Conservation (phyloP, 768 basidiomycete genomes). For the Tylopilus sp. region DNA sequence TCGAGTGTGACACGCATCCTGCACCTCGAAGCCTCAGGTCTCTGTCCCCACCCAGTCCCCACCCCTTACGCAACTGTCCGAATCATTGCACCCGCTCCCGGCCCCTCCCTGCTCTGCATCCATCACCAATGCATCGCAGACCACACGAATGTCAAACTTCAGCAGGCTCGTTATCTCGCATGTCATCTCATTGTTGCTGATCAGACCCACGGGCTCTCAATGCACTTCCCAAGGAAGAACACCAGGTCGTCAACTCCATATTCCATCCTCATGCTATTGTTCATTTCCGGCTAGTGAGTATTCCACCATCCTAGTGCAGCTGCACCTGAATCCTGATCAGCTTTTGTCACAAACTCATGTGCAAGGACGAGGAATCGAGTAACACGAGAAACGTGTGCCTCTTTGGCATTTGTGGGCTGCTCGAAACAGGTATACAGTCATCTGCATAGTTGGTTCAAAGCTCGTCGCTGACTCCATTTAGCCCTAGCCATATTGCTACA, state of each 20-base stretch:
- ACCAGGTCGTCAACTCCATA: constrained; percentile 83
- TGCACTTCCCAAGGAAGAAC: constrained; percentile 78
- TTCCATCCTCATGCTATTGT: constrained; percentile 41
- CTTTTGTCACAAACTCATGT: constrained; percentile 10
- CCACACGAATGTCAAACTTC: constrained; percentile 87
- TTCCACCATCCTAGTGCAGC: neutral
- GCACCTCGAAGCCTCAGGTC: no score
- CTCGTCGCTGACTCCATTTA: constrained; percentile 9
- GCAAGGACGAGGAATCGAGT: constrained; percentile 15
- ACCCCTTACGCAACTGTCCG: no score
- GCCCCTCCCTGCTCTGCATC: constrained; percentile 72
- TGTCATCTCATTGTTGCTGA: neutral
- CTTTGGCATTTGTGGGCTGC: constrained; percentile 20
- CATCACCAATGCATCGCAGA: constrained; percentile 97
- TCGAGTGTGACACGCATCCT: no score
- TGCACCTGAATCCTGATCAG: constrained; percentile 9
- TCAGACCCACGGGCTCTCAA: constrained; percentile 72
- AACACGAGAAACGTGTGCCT: constrained; percentile 23
- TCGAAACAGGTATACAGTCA: constrained; percentile 14
- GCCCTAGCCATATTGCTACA: constrained; percentile 23
- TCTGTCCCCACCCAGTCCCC: no score
- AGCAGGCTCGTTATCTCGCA: constrained; percentile 56
- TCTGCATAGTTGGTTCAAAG: neutral
- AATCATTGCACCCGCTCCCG: constrained; percentile 1
- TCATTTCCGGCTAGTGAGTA: constrained; percentile 21